Conservation (phyloP, 75 land plant species). For the Pinus tabuliformis region DNA sequence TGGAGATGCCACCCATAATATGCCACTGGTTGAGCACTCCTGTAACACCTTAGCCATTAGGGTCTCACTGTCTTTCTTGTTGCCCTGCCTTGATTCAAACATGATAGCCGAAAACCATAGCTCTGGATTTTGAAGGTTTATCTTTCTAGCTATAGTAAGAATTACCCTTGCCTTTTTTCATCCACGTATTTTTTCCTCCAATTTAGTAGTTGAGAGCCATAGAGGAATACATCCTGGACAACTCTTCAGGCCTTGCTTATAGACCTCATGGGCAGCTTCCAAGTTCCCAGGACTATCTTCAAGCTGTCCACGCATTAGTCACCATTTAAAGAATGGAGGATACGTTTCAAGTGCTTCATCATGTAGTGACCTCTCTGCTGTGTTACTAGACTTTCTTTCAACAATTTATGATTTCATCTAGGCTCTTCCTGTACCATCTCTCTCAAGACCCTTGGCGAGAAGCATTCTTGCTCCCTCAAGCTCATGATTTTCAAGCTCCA, state of each 20-base stretch:
- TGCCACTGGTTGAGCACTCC: conserved; percentile 90
- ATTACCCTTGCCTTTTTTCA: conserved; percentile 83
- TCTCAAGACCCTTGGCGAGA: conserved; percentile 83
- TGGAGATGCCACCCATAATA: conserved; percentile 74
- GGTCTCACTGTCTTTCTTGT: conserved; percentile 84
- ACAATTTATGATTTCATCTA: conserved; percentile 99
- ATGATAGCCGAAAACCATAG: conserved; percentile 92
- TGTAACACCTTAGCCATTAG: conserved; percentile 96
- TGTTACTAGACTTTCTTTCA: conserved; percentile 86
- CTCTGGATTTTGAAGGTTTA: conserved; percentile 79
- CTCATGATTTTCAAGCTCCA: too few species aligned
- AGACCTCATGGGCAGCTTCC: too few species aligned
- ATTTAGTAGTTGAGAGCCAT: conserved; percentile 47
- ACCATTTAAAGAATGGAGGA: conserved; percentile 75
- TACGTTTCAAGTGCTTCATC: conserved; percentile 75
- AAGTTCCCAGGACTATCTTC: too few species aligned
- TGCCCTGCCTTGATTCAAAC: conserved; percentile 77
- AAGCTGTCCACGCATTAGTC: conserved; percentile 69
- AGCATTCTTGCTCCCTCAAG: conserved; percentile 47
- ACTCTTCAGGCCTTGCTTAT: conserved; percentile 64
- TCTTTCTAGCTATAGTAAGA: conserved; percentile 81
- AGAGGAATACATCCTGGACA: conserved; percentile 82
- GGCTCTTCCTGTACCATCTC: conserved; percentile 87
- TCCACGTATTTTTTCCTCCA: conserved; percentile 60
- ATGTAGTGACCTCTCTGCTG: conserved; percentile 52